These are phyloP conservation scores for Pleurotus tuber-regium DNA, from an alignment of 768 basidiomycete genomes.

Conservation along the genomic window DNA sequence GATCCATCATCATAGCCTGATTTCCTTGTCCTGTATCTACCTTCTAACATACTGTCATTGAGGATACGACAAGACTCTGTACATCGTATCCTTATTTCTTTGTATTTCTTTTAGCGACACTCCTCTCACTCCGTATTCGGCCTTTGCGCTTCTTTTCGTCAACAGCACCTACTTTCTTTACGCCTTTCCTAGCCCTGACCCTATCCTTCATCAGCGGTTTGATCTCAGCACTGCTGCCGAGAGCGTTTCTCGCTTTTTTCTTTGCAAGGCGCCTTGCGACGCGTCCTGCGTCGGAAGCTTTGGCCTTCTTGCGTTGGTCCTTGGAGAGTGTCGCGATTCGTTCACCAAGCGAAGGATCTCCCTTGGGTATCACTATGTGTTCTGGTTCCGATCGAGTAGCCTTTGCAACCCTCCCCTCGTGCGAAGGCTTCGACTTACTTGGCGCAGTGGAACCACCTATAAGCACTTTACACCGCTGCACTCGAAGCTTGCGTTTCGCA, in stretches of 20 bases:
- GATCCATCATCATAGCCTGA: conserved; percentile 41
- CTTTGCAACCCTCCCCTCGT: conserved; percentile 17
- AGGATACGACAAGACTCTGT: background rate
- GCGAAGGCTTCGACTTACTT: conserved; percentile 26
- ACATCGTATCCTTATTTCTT: conserved; percentile 43
- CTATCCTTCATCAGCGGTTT: conserved; percentile 41
- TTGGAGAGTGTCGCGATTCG: conserved; percentile 77
- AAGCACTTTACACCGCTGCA: conserved; percentile 86
- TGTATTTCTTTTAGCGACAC: conserved; percentile 48
- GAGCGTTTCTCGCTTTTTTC: conserved; percentile 70
- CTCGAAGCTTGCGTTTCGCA: conserved; percentile 87
- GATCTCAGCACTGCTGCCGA: conserved; percentile 28
- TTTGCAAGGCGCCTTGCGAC: conserved; percentile 84
- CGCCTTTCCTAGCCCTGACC: conserved; percentile 44
- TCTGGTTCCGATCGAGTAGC: conserved; percentile 13
- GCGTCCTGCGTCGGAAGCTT: conserved; percentile 77
- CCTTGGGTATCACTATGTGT: conserved; percentile 53
- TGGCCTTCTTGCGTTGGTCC: conserved; percentile 81
- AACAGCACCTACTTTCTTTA: conserved; percentile 20
- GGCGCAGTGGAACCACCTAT: too few relatives aligned
- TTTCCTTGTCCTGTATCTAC: background rate
- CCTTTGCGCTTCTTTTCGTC: conserved; percentile 26
- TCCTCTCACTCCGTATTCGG: conserved; percentile 54
- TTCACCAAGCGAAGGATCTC: conserved; percentile 79
- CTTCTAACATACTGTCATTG: background rate